Evolutionary conservation across 2,329 filamentous ascomycete species (phyloP), one percentile per base, ranked within the genome.

Genomic region (Diaporthe longicolla): DNA sequence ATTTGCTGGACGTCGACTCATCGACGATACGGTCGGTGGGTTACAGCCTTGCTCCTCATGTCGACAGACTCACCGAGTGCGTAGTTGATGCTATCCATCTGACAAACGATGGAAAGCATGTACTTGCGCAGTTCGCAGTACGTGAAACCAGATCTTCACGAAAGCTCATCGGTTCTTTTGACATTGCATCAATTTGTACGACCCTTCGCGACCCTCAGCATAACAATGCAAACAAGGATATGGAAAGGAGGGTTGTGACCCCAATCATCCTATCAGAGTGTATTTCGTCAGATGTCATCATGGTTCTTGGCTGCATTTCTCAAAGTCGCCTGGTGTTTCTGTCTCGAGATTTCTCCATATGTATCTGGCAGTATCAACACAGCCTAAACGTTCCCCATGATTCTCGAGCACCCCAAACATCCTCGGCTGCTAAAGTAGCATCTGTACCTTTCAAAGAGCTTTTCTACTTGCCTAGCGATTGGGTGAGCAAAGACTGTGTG

Each of bases 401-500:
- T n/a, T n/a, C n/a, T n/a, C n/a, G n/a, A n/a, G n/a, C n/a, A n/a
- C n/a, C n/a, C n/a, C n/a, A n/a, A n/a, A n/a, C n/a, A n/a, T n/a
- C n/a, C n/a, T n/a, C n/a, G n/a, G n/a, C n/a, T n/a, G n/a, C n/a
- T n/a, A n/a, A n/a, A n/a, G n/a, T n/a, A n/a, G n/a, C 26, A 21
- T 50, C 26, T 11, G 21, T 6, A 11, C 5, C 43, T 50, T 24
- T 17, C 26, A 52, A 32, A 19, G 45, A 37, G 15, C n/a, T 68
- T 52, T 32, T 68, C 26, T 19, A 52, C 15, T 35, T 68, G 17
- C 45, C 43, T 4, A 21, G 63, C 15, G 26, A 55, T 32, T 55
- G 52, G 52, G 55, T 55, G 4, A 78, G 55, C 63, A 77, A 65
- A 43, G 50, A 70, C 24, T 77, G 77, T 45, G 75, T 76, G 54